A percentile compares a stretch with the other conserved stretches of the same genome.
Evolutionary conservation across 495 filamentous ascomycete genomes (phyloP).

Genomic region (Hypoxylon fragiforme): DNA sequence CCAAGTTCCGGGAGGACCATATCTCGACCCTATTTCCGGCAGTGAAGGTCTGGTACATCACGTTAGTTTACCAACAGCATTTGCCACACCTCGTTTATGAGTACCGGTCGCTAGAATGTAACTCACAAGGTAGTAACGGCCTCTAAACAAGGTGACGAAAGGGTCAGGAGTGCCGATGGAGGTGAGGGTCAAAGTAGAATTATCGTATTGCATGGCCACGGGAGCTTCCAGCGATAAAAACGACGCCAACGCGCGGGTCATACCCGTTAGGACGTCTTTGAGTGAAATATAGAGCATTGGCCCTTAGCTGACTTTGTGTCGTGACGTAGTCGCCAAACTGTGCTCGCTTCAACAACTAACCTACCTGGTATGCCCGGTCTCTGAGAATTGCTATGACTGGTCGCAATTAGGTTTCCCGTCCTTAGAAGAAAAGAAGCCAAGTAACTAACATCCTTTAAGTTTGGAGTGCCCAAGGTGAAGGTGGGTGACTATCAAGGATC

Average conservation of each 20-base stretch:
- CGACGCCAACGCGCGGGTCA: conserved; percentile 27
- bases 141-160: conserved; percentile 30
- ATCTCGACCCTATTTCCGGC: conserved; percentile 39
- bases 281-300: conserved; percentile 30
- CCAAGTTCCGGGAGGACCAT: conserved; percentile 36
- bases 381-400: not conserved
- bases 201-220: conserved; percentile 35
- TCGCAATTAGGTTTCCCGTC: conserved; percentile 22
- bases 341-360: conserved; percentile 15
- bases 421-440: conserved; percentile 9
- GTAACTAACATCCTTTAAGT: not conserved
- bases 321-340: conserved; percentile 19
- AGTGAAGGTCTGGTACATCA: conserved; percentile 33
- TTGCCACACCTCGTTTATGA: no score
- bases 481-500: not conserved
- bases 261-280: conserved; percentile 23
- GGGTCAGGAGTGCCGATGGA: conserved; percentile 37
- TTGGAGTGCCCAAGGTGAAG: not conserved
- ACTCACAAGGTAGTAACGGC: conserved; percentile 36
- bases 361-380: no score
- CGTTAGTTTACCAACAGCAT: conserved; percentile 4
- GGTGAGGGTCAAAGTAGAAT: conserved; percentile 36
- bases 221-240: conserved; percentile 21
- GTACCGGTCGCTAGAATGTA: no score
- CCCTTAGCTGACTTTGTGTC: not conserved